Evolutionary conservation across 352 stramenopile species (phyloP).

Genomic region (Globisporangium canariense): DNA sequence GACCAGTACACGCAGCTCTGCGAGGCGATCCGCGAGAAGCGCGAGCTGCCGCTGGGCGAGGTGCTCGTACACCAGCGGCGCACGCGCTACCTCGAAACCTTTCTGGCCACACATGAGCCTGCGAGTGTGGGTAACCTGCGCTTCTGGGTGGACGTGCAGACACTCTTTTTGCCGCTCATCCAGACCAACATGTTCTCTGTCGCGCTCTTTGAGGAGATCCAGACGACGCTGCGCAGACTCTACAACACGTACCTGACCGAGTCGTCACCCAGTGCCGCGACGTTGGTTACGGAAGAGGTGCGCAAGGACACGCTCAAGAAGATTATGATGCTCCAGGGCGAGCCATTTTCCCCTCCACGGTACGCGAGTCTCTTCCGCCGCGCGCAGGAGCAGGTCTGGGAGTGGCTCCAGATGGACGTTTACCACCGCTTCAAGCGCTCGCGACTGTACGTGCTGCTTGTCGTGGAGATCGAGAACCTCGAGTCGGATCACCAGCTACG

Average conservation of each 20-base stretch:
- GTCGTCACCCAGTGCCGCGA: slow-evolving; percentile 26
- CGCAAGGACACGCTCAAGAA: slow-evolving; percentile 58
- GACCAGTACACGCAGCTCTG: slow-evolving; percentile 52
- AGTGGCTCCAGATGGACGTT: slow-evolving; percentile 63
- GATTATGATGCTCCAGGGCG: slow-evolving; percentile 68
- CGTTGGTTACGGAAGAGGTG: slow-evolving; percentile 41
- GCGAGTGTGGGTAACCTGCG: slow-evolving; percentile 46
- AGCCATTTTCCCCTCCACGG: slow-evolving; percentile 66
- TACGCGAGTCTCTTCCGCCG: slow-evolving; percentile 71
- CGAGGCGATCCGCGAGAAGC: slow-evolving; percentile 43
- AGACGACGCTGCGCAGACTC: slow-evolving; percentile 52
- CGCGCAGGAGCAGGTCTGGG: slow-evolving; percentile 67
- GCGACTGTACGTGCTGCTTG: slow-evolving; percentile 55
- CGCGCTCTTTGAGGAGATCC: slow-evolving; percentile 72
- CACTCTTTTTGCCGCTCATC: slow-evolving; percentile 61
- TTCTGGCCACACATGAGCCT: slow-evolving; percentile 30
- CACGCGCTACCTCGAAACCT: slow-evolving; percentile 54
- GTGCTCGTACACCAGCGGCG: slow-evolving; percentile 53
- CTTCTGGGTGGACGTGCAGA: slow-evolving; percentile 80
- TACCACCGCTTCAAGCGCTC: slow-evolving; percentile 63
- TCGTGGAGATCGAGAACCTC: slow-evolving; percentile 71
- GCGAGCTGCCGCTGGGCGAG: slow-evolving; percentile 60
- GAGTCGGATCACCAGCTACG: slow-evolving; percentile 60
- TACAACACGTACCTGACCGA: slow-evolving; percentile 68
- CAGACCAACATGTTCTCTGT: slow-evolving; percentile 59